phyloP scores from a whole-genome alignment of 2,329 filamentous ascomycete genomes.

The Magnaporthales sp. region DNA sequence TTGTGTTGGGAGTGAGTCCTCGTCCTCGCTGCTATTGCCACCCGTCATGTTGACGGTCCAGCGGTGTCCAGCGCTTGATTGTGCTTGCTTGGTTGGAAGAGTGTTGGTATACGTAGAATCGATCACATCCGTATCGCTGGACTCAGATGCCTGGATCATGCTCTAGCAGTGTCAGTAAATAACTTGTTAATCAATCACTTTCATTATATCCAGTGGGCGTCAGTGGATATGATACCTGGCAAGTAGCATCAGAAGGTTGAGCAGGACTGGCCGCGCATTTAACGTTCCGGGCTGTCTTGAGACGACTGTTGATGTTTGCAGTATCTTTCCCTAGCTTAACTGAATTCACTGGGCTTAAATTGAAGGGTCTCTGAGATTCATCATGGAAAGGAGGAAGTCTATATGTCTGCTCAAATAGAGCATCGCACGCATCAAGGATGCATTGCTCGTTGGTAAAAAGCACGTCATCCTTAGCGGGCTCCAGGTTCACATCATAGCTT shows the following conservation, averaged over 20 bases:
- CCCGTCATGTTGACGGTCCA: background rate
- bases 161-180: background rate
- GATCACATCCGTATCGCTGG: background rate
- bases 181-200: background rate
- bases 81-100: background rate
- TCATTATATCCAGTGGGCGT: background rate
- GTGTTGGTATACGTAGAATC: background rate
- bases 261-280: background rate
- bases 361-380: background rate
- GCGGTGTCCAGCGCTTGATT: background rate
- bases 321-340: background rate
- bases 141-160: background rate
- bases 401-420: slow-evolving; percentile 24
- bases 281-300: background rate
- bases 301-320: background rate
- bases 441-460: slow-evolving; percentile 50
- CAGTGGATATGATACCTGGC: background rate
- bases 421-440: slow-evolving; percentile 36
- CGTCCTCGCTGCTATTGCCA: background rate
- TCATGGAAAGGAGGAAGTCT: background rate
- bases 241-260: background rate
- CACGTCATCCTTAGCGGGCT: slow-evolving; percentile 64
- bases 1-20: background rate
- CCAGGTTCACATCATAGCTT: slow-evolving; percentile 64
- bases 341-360: background rate